Conservation (phyloP, 2,329 filamentous ascomycete genomes). For the Cadophora gregata region DNA sequence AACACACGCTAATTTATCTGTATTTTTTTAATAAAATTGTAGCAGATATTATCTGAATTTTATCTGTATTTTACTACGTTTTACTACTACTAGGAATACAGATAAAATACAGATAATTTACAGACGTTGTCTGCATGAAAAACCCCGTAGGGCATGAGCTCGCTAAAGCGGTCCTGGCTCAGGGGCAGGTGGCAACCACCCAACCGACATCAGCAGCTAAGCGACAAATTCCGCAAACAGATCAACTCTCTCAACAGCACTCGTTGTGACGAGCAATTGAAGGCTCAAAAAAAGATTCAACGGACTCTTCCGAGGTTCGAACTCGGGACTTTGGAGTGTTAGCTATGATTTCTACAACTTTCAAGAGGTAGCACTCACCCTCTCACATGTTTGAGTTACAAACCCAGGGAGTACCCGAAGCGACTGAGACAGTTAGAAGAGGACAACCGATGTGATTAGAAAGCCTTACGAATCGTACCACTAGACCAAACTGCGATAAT, state of each 20-base stretch:
- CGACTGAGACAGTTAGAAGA: neutral
- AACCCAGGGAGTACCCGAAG: constrained; percentile 12
- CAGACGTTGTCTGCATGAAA: too few relatives aligned
- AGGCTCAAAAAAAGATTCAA: neutral
- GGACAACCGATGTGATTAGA: neutral
- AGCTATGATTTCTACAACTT: neutral
- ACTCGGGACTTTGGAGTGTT: neutral
- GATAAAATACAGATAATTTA: too few relatives aligned
- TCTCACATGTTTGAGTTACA: constrained; percentile 19
- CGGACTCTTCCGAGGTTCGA: constrained; percentile 8
- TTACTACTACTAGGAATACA: too few relatives aligned
- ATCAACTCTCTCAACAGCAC: neutral
- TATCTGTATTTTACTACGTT: too few relatives aligned
- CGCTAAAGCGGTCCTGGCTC: neutral
- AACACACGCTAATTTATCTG: too few relatives aligned
- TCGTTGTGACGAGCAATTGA: neutral
- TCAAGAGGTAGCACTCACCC: neutral
- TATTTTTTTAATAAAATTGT: too few relatives aligned
- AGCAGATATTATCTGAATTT: too few relatives aligned
- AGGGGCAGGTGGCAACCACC: too few relatives aligned
- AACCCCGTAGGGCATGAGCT: too few relatives aligned
- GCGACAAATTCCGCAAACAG: neutral
- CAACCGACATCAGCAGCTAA: neutral
- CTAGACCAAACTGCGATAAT: constrained; percentile 6
- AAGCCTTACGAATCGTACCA: constrained; percentile 15